These are phyloP conservation scores for Miscanthus sacchariflorus DNA, from an alignment of 202 grass and related monocot genomes.

Conservation along the genomic window DNA sequence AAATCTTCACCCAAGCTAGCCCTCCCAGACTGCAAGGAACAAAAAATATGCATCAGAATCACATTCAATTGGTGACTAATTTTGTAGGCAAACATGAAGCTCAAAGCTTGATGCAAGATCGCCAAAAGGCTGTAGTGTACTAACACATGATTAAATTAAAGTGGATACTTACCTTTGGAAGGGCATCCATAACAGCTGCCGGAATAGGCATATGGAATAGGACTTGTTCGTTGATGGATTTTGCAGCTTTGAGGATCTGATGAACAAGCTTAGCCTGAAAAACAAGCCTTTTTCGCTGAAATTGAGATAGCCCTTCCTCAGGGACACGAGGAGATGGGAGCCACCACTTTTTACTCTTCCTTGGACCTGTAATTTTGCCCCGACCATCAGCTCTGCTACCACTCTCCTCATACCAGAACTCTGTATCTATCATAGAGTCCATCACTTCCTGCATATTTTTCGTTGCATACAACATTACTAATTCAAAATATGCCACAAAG, in stretches of 20 bases:
- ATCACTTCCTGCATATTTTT: constrained; percentile 76
- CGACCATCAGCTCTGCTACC: constrained; percentile 61
- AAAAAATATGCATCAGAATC: constrained; percentile 1
- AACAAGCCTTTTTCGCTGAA: constrained; percentile 74
- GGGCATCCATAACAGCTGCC: constrained; percentile 66
- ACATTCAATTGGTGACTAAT: not conserved
- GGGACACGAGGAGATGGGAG: constrained; percentile 84
- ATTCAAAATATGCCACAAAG: constrained; percentile 28
- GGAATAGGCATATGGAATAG: constrained; percentile 83
- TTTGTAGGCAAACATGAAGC: not conserved
- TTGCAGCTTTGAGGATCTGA: constrained; percentile 94
- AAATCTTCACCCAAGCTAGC: constrained; percentile 89
- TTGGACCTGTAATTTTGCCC: constrained; percentile 49
- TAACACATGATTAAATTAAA: constrained; percentile 3
- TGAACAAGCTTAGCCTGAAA: constrained; percentile 93
- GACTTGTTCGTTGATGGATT: constrained; percentile 94
- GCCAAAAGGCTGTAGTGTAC: not conserved
- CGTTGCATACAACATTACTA: constrained; percentile 14
- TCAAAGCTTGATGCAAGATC: not conserved
- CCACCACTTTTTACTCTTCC: constrained; percentile 93
- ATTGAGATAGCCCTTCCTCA: constrained; percentile 73
- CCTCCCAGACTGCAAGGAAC: constrained; percentile 81
- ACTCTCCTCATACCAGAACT: constrained; percentile 93
- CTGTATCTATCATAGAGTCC: constrained; percentile 86
- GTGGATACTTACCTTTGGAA: constrained; percentile 81